Base-by-base conservation (phyloP, 2,329 filamentous ascomycete genomes). In the Pseudogymnoascus sp. region DNA sequence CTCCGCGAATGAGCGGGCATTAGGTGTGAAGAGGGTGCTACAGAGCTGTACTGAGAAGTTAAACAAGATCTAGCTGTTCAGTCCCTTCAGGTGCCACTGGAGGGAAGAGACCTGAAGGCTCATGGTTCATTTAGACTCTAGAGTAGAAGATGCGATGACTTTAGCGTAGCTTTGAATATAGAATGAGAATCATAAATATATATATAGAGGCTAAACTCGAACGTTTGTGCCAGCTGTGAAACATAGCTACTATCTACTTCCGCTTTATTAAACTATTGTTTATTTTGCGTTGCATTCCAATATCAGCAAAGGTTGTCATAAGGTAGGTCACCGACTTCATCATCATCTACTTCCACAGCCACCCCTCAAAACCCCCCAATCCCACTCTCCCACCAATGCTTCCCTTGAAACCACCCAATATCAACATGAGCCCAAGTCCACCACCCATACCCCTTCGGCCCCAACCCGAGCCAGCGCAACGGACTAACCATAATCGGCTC, bases 401-500 rank as follows among this genome's bases (percentile, higher is more conserved):
- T 74, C 9, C 86, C 87, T 2, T 68, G 73, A 73, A 87, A 80
- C 81, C 82, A 86, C 1, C 80, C 78, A 21, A 85, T 71, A 64
- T 67, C 67, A 40, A 68, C 21, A 33, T 77, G 71, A 64, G 79
- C 78, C 83, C 87, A 91, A 67, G 88, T 83, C 83, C 84, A 89
- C 79, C 84, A 86, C 0, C 79, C 75, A 68, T 89, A 85, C 0
- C 81, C 83, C 15, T 78, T 73, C 1, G 76, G 75, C 0, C 87
- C 88, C 35, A 87, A 76, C 0, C 88, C 87, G 13, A 92, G 35
- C 1, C 80, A 82, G 26, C 90, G 79, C n/a, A 92, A 70, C 0
- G 81, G 70, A 60, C 90, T 95, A 7, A 93, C 66, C 0, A 92
- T 90, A n/a, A 96, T 74, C 0, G 91, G 90, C 73, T 97, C 91